Percentiles rank a stretch among this genome's conserved stretches.
Conservation (phyloP, 129 eudicot species). For the Deinandra increscens region DNA sequence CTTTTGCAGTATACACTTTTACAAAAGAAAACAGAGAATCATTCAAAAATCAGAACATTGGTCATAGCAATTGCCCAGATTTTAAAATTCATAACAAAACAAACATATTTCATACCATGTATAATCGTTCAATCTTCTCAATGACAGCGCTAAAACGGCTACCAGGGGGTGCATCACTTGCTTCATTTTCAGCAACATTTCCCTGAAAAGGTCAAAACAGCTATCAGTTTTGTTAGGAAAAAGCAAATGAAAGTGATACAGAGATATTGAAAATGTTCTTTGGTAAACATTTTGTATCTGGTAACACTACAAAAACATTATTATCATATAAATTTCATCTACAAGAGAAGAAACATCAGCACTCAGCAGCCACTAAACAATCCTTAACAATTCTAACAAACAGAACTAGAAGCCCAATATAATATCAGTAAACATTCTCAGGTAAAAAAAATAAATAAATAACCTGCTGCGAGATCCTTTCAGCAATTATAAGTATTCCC, state of each 20-base stretch:
- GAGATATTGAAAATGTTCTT: not conserved
- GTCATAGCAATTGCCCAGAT: not conserved
- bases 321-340: not conserved
- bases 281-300: constrained; percentile 7
- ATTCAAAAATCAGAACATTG: not conserved
- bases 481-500: not conserved
- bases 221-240: not conserved
- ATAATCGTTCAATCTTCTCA: constrained; percentile 95
- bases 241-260: not conserved
- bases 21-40: constrained; percentile 4
- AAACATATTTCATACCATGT: constrained; percentile 58
- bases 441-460: not conserved
- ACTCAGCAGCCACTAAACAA: not conserved
- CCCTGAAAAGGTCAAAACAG: constrained; percentile 40
- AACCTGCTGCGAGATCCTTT: not conserved
- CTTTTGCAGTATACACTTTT: not conserved
- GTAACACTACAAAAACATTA: not conserved
- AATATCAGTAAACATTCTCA: constrained; percentile 1
- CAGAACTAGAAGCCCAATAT: not conserved
- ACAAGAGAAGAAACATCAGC: not conserved
- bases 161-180: constrained; percentile 63
- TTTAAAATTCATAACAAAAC: not conserved
- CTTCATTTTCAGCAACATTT: constrained; percentile 52
- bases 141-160: constrained; percentile 88
- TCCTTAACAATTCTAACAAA: not conserved